These are phyloP conservation scores for Immersiporthe knoxdaviesiana DNA, from an alignment of 2,329 filamentous ascomycete genomes.

Conservation along the genomic window DNA sequence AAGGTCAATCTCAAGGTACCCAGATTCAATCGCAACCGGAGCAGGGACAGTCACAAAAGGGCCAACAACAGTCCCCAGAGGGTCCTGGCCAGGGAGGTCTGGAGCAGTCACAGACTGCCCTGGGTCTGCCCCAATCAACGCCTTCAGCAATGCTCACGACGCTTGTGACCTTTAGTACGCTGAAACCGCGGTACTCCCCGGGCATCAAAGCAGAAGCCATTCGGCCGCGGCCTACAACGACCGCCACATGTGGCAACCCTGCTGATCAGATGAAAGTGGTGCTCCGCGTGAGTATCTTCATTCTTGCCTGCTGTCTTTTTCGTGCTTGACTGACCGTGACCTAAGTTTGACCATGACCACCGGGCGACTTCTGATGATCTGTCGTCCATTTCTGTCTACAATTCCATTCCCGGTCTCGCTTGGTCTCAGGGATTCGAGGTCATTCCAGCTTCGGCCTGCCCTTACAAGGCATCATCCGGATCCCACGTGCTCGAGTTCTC, in stretches of 20 bases:
- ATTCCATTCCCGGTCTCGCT: conserved; percentile 37
- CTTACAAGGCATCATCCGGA: conserved; percentile 37
- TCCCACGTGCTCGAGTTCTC: conserved; percentile 37
- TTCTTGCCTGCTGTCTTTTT: too few species aligned
- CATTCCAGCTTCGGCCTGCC: conserved; percentile 36
- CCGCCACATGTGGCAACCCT: conserved; percentile 23
- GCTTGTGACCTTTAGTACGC: conserved; percentile 9
- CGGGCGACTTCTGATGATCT: conserved; percentile 18
- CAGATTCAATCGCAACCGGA: conserved; percentile 7
- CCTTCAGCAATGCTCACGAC: conserved; percentile 10
- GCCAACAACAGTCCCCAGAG: conserved; percentile 1
- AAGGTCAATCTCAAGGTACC: conserved; percentile 16
- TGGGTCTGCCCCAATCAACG: conserved; percentile 13
- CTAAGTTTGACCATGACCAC: conserved; percentile 35
- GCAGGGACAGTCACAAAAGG: conserved; percentile 6
- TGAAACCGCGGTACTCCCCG: conserved; percentile 1
- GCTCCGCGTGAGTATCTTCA: conserved; percentile 27
- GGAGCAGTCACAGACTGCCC: conserved; percentile 12
- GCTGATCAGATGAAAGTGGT: conserved; percentile 23
- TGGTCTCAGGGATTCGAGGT: conserved; percentile 43
- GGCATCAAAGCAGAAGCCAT: conserved; percentile 20
- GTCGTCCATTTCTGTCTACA: conserved; percentile 28
- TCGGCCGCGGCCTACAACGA: not conserved
- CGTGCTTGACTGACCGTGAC: conserved; percentile 10
- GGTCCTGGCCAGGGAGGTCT: conserved; percentile 12